phyloP scores from a whole-genome alignment of 1,139 yeast species.

The Pichia sp. region DNA sequence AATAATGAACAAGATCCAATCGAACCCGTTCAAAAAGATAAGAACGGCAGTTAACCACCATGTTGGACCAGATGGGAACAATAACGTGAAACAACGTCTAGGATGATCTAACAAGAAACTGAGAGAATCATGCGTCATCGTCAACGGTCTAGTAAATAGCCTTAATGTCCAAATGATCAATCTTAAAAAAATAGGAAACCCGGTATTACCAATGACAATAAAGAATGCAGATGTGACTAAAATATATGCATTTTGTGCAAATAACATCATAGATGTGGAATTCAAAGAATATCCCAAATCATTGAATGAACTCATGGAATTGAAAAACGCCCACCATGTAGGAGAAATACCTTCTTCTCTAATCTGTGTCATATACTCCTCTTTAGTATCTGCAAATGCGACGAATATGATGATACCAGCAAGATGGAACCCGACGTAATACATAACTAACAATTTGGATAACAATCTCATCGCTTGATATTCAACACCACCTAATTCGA shows the following conservation, averaged over 20 bases:
- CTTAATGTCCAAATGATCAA: constrained; percentile 78
- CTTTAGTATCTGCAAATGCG: constrained; percentile 60
- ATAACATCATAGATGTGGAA: constrained; percentile 72
- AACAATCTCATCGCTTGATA: constrained; percentile 83
- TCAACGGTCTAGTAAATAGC: constrained; percentile 63
- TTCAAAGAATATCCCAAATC: constrained; percentile 84
- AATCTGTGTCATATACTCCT: constrained; percentile 43
- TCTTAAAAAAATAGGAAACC: constrained; percentile 81
- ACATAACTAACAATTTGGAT: constrained; percentile 60
- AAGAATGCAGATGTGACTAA: constrained; percentile 63
- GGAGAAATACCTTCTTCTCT: constrained; percentile 60
- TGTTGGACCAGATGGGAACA: constrained; percentile 91
- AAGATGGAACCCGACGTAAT: constrained; percentile 75
- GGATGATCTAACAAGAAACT: constrained; percentile 94
- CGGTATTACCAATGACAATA: constrained; percentile 89
- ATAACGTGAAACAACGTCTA: constrained; percentile 89
- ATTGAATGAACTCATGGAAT: constrained; percentile 73
- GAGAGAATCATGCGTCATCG: constrained; percentile 69
- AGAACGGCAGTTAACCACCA: constrained; percentile 89
- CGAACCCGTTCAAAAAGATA: constrained; percentile 69
- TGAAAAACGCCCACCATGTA: constrained; percentile 92
- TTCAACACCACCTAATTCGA: constrained; percentile 96
- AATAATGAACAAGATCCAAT: constrained; percentile 74
- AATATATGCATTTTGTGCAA: constrained; percentile 60
- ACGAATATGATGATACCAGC: constrained; percentile 55